phyloP scores from a whole-genome alignment of 2,329 filamentous ascomycete species.

The Rosellinia necatrix region DNA sequence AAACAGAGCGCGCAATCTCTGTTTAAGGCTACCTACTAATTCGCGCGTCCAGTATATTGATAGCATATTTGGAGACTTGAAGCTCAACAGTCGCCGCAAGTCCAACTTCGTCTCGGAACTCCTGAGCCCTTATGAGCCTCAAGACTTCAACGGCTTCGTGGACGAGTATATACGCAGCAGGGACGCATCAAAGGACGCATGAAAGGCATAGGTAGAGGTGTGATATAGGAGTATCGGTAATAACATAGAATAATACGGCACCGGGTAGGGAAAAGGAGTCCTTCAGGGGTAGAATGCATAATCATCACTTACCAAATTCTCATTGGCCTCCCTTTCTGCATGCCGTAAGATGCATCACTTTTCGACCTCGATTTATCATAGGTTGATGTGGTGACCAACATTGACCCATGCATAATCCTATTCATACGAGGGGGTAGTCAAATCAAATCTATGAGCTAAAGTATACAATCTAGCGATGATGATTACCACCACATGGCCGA shows the following conservation, averaged over 20 bases:
- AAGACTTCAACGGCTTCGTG: conserved; percentile 38
- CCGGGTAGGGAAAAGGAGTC: background rate
- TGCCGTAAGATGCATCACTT: background rate
- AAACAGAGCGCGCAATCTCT: background rate
- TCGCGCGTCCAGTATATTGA: conserved; percentile 38
- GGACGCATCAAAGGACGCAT: background rate
- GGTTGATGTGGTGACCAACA: background rate
- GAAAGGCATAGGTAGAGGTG: background rate
- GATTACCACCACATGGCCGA: background rate
- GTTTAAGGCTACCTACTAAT: conserved; percentile 1
- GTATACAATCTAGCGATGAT: background rate
- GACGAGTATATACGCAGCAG: conserved; percentile 37
- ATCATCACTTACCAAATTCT: background rate
- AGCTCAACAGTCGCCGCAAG: conserved; percentile 37
- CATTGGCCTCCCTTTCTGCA: background rate
- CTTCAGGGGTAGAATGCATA: background rate
- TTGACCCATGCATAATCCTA: background rate
- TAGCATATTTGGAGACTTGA: conserved; percentile 38
- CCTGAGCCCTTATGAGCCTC: conserved; percentile 36
- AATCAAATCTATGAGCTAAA: background rate
- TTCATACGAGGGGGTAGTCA: background rate
- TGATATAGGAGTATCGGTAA: background rate
- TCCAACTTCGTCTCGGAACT: conserved; percentile 38
- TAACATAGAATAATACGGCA: background rate
- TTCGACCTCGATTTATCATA: background rate